A percentile compares a stretch with the other conserved stretches of the same genome.
Conservation (phyloP, 2,329 filamentous ascomycete genomes). For the Cladosporium sp. region DNA sequence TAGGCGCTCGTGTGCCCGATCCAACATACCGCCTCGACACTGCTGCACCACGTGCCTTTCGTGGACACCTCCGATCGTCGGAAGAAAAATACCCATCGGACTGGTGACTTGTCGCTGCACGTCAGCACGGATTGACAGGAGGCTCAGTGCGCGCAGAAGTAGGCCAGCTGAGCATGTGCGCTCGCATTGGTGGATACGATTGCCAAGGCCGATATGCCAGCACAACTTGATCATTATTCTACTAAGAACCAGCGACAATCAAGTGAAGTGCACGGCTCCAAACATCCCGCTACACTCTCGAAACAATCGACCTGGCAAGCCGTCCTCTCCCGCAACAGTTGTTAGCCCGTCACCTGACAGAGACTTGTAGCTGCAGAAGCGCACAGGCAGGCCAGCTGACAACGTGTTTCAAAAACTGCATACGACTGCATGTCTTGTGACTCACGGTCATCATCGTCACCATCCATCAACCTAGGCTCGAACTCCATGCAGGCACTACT, state of each 20-base stretch:
- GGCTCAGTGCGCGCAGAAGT: neutral
- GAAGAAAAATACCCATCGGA: neutral
- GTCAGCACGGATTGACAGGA: neutral
- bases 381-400: slow-evolving; percentile 10
- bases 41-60: neutral
- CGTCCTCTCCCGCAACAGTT: neutral
- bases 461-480: slow-evolving; percentile 10
- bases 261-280: too few relatives aligned
- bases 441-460: slow-evolving; percentile 13
- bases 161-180: neutral
- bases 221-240: too few relatives aligned
- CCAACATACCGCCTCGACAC: neutral
- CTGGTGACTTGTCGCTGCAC: neutral
- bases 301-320: neutral
- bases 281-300: too few relatives aligned
- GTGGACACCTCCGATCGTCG: neutral
- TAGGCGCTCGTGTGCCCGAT: neutral
- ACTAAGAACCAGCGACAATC: too few relatives aligned
- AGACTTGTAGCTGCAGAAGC: neutral
- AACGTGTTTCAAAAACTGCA: slow-evolving; percentile 7
- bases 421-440: slow-evolving; percentile 11
- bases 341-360: neutral
- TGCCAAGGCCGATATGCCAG: neutral
- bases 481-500: slow-evolving; percentile 4
- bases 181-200: neutral